A percentile compares a stretch with the other conserved stretches of the same genome.
Conservation (phyloP, 768 basidiomycete species). For the Agrocybe praecox region DNA sequence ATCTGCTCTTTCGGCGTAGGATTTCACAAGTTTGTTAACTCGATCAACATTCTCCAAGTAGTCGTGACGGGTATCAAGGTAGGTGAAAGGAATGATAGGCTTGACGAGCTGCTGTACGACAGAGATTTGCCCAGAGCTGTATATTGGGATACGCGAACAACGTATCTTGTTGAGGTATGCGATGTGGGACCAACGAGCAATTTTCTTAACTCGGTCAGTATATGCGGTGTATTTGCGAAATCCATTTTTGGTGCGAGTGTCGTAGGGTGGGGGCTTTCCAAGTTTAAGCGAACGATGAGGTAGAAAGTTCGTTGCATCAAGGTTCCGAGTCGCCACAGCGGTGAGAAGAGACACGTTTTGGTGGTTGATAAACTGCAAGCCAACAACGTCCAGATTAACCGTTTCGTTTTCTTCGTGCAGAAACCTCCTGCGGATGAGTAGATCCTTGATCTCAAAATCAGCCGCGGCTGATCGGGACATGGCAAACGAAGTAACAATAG, state of each 20-base stretch:
- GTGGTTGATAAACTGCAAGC: constrained; percentile 60
- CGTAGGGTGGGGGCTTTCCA: constrained; percentile 69
- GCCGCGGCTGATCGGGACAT: constrained; percentile 76
- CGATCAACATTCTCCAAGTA: constrained; percentile 46
- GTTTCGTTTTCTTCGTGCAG: constrained; percentile 54
- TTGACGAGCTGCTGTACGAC: constrained; percentile 37
- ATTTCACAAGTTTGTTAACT: constrained; percentile 57
- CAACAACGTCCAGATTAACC: constrained; percentile 64
- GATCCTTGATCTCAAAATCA: constrained; percentile 84
- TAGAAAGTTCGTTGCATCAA: constrained; percentile 62
- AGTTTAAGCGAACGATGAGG: constrained; percentile 55
- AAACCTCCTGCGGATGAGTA: constrained; percentile 79
- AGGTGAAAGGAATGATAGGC: constrained; percentile 55
- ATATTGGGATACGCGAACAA: constrained; percentile 53
- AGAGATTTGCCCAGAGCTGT: constrained; percentile 48
- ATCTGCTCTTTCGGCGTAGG: constrained; percentile 60
- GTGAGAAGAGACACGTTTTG: constrained; percentile 57
- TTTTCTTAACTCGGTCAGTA: constrained; percentile 48
- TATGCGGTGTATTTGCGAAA: constrained; percentile 59
- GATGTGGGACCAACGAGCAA: constrained; percentile 70
- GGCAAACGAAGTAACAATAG: constrained; percentile 76
- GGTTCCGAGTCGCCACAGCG: constrained; percentile 50
- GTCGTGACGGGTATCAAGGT: constrained; percentile 34
- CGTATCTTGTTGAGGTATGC: constrained; percentile 76
- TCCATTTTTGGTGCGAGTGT: constrained; percentile 75